phyloP scores from a whole-genome alignment of 1,284 basidiomycete genomes.

The Inonotus obliquus region DNA sequence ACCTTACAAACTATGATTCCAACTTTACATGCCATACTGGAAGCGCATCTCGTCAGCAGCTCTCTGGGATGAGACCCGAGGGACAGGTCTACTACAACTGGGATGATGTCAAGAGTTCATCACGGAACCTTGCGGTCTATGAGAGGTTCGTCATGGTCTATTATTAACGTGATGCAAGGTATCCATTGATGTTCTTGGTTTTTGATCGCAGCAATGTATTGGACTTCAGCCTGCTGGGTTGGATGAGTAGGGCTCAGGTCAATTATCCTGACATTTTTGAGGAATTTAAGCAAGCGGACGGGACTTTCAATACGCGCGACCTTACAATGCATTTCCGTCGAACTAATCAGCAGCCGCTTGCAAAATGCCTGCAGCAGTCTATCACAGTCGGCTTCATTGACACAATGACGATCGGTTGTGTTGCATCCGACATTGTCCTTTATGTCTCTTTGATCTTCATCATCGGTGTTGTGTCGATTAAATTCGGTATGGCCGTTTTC shows the following conservation, averaged over 20 bases:
- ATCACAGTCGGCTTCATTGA: conserved; percentile 92
- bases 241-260: conserved; percentile 78
- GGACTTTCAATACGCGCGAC: conserved; percentile 79
- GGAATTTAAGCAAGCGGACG: conserved; percentile 64
- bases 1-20: conserved; percentile 64
- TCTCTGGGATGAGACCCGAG: conserved; percentile 47
- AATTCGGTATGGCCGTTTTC: conserved; percentile 94
- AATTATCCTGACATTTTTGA: conserved; percentile 82
- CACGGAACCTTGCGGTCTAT: conserved; percentile 85
- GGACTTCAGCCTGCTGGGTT: conserved; percentile 80
- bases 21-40: conserved; percentile 71
- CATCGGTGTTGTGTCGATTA: conserved; percentile 92
- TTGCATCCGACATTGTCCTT: conserved; percentile 91
- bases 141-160: conserved; percentile 60
- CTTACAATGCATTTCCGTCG: conserved; percentile 80
- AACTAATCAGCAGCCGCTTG: conserved; percentile 59
- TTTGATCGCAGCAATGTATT: conserved; percentile 67
- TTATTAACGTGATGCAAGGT: not conserved
- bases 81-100: conserved; percentile 94
- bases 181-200: not conserved
- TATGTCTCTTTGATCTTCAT: conserved; percentile 97
- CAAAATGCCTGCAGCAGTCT: conserved; percentile 83
- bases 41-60: conserved; percentile 45
- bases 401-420: conserved; percentile 90
- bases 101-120: conserved; percentile 70